Evolutionary conservation across 106 monocot species (phyloP), one percentile per base, ranked within the genome.

Genomic region (Acorus calamus): DNA sequence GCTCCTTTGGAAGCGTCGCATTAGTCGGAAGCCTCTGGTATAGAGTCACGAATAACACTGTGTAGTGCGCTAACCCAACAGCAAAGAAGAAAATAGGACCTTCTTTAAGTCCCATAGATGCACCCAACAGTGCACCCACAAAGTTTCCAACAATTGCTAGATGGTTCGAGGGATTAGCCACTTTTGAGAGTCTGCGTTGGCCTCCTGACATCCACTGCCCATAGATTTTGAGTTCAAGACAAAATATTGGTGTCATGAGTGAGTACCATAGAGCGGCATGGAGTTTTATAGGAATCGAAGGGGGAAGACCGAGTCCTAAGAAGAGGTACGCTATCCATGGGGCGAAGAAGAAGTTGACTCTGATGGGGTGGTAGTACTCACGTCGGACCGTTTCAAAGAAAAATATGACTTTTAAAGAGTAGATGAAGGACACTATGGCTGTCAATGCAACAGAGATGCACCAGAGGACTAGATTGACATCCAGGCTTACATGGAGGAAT

Each of bases 141-240:
- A 92, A 92, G 50, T 92, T 92, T 0, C 92, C 88, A 0, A 88
- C 88, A 2, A 92, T 71, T 0, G 92, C 82, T 8, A 92, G 62
- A 63, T 92, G 92, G 56, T 82, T 92, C 3, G 85, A 80, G 3
- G 92, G 87, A 57, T 92, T 92, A 5, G 92, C 92, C 85, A 28
- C 28, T 62, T 78, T 78, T 3, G 85, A 86, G 3, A 86, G 69
- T 59, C 82, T 57, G 8, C 84, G 67, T 52, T 85, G 77, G 2
- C 92, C 88, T 3, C 92, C 92, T 0, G 79, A 92, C 78, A 92
- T 85, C 92, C 92, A 92, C 60, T 92, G 84, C 2, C 92, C 92
- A 11, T 88, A 92, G 12, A 92, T 82, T 55, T 92, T 92, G 3
- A 92, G 75, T 62, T 92, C 92, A 0, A 92, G 84, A 47, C 79